phyloP scores from a whole-genome alignment of 371 early-diverging fungal genomes.

The Rhizopus arrhizus region DNA sequence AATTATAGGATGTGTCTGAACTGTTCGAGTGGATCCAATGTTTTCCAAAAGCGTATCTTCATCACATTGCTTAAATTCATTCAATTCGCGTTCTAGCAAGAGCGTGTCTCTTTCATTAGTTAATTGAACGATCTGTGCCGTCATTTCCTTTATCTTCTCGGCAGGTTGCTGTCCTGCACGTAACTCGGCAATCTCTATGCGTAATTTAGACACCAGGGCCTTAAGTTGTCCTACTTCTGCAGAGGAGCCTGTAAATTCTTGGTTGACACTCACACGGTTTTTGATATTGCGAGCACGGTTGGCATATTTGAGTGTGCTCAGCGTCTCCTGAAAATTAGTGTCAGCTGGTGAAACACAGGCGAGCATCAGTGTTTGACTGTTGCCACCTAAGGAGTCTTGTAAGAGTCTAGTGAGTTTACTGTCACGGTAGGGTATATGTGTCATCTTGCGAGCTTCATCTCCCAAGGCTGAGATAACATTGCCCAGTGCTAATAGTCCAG shows the following conservation, averaged over 20 bases:
- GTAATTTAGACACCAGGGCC: conserved; percentile 63
- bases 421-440: conserved; percentile 95
- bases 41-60: conserved; percentile 21
- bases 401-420: conserved; percentile 97
- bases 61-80: conserved; percentile 34
- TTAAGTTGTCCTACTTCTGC: conserved; percentile 69
- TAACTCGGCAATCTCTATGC: conserved; percentile 57
- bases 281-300: conserved; percentile 86
- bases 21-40: conserved; percentile 7
- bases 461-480: conserved; percentile 97
- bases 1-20: conserved; percentile 56
- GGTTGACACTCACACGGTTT: conserved; percentile 78
- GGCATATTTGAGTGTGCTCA: conserved; percentile 89
- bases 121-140: conserved; percentile 45
- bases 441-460: conserved; percentile 65
- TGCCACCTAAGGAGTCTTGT: conserved; percentile 95
- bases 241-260: conserved; percentile 57
- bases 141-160: conserved; percentile 15
- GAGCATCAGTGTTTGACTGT: conserved; percentile 87
- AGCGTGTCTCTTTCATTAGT: conserved; percentile 65
- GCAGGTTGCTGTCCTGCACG: conserved; percentile 30
- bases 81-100: conserved; percentile 56
- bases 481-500: conserved; percentile 94
- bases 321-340: conserved; percentile 82
- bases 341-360: conserved; percentile 87